phyloP scores from a whole-genome alignment of 2,329 filamentous ascomycete genomes.

The Talaromyces sp. region DNA sequence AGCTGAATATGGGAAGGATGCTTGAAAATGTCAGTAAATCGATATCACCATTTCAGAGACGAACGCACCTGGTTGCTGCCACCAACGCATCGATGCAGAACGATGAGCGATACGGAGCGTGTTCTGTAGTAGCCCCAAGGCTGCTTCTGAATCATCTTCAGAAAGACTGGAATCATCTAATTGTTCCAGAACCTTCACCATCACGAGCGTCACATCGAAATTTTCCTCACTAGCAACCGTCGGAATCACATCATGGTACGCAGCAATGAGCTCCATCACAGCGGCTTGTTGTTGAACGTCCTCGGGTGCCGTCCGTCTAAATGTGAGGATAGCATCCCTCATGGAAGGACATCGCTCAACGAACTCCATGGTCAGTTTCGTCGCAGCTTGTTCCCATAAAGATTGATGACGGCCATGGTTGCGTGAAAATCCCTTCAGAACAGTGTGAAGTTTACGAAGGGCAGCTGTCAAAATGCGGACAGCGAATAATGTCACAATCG shows the following conservation, averaged over 20 bases:
- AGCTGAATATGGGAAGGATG: conserved; percentile 41
- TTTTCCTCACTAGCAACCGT: conserved; percentile 76
- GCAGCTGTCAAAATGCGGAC: conserved; percentile 74
- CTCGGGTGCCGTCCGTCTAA: conserved; percentile 64
- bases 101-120: conserved; percentile 74
- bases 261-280: conserved; percentile 69
- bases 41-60: neutral
- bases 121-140: conserved; percentile 73
- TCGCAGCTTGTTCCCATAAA: conserved; percentile 67
- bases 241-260: conserved; percentile 83
- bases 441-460: conserved; percentile 69
- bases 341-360: conserved; percentile 74
- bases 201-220: conserved; percentile 77
- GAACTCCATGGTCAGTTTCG: conserved; percentile 69
- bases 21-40: conserved; percentile 18
- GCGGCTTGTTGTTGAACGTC: conserved; percentile 75
- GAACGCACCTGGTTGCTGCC: conserved; percentile 61
- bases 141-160: conserved; percentile 53
- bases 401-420: conserved; percentile 44
- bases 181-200: conserved; percentile 65
- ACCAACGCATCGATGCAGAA: conserved; percentile 87
- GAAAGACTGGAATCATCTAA: conserved; percentile 50
- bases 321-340: conserved; percentile 73
- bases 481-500: conserved; percentile 76
- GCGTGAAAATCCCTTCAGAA: conserved; percentile 59